Base-by-base conservation (phyloP, 108 stramenopile genomes). In the Mediolabrus comicus region DNA sequence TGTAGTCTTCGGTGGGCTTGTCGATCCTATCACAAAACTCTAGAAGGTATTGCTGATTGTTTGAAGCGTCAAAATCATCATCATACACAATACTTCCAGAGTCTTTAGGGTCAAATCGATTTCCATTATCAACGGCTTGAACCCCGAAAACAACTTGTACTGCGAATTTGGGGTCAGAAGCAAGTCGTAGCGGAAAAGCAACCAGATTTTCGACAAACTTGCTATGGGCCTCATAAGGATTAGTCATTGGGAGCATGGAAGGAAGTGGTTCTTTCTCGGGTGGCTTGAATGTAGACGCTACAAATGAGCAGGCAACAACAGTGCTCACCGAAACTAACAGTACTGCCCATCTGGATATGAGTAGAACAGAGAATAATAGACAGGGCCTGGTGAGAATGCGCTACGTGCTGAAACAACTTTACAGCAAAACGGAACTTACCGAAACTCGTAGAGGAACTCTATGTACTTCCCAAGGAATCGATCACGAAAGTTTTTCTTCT, bases 41-140 rank as follows among this genome's bases (percentile, higher is more conserved):
- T 2, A 56, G 53, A 34, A 82, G 29, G 51, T 70, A 79, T 19
- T 3, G 12, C 54, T 85, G 84, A 14, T 58, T 33, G 41, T 74
- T 77, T 41, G 32, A 52, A 1, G 76, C 17, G 35, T 79, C 65
- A 59, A 85, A 85, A 14, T 46, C 54, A 2, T 63, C 35, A 65
- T 85, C 84, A 10, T 82, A 35, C 7, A 79, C 80, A 16, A 85
- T 24, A 32, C 71, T 66, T 6, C 81, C 54, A 59, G 65, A 74
- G 3, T 34, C 32, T 2, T 46, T 53, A 14, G 84, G 84, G 54
- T 82, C 67, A 56, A 46, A 75, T 3, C 49, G 60, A 52, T 79
- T 69, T 24, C 9, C 8, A 9, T 34, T 9, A 34, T 34, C 33
- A 34, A 34, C 33, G 33, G 33, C 8, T 9, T 34, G 33, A 5